phyloP scores from a whole-genome alignment of 1,284 basidiomycete species.

The Cryptococcus maquisensis region DNA sequence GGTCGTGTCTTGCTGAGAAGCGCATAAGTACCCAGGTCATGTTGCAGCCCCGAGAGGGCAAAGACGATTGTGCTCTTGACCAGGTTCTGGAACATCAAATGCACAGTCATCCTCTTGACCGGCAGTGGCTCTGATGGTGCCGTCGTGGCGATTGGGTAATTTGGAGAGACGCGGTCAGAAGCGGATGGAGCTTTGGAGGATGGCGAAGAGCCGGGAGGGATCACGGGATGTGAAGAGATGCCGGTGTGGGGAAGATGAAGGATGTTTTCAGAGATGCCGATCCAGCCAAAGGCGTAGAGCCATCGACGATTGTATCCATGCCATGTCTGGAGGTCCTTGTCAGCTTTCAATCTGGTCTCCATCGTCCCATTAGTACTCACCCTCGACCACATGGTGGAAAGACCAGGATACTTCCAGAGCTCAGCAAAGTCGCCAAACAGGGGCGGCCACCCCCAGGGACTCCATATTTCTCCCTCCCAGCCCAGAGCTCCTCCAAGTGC shows the following conservation, averaged over 20 bases:
- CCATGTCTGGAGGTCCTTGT: slow-evolving; percentile 35
- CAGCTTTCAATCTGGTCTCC: background rate
- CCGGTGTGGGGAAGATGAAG: slow-evolving; percentile 38
- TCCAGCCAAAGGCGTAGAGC: slow-evolving; percentile 37
- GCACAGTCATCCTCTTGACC: slow-evolving; percentile 4
- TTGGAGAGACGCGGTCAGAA: slow-evolving; percentile 25
- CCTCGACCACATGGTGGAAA: slow-evolving; percentile 39
- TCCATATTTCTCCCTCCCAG: slow-evolving; percentile 34
- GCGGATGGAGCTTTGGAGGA: slow-evolving; percentile 3
- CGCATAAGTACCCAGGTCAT: slow-evolving; percentile 32
- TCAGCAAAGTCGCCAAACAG: slow-evolving; percentile 30
- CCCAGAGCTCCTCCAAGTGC: slow-evolving; percentile 30
- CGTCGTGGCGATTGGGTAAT: slow-evolving; percentile 22
- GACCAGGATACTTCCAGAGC: slow-evolving; percentile 33
- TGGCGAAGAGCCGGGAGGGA: background rate
- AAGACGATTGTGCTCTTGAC: slow-evolving; percentile 42
- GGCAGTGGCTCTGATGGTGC: background rate
- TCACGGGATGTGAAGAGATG: slow-evolving; percentile 10
- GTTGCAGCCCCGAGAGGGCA: slow-evolving; percentile 33
- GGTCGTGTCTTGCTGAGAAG: slow-evolving; percentile 17
- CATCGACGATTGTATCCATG: slow-evolving; percentile 37
- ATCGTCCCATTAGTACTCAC: slow-evolving; percentile 17
- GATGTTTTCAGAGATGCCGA: slow-evolving; percentile 36
- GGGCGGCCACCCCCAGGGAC: slow-evolving; percentile 44
- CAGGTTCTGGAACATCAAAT: slow-evolving; percentile 26